Base-by-base conservation (phyloP, 495 filamentous ascomycete genomes). In the Lophium mytilinum region DNA sequence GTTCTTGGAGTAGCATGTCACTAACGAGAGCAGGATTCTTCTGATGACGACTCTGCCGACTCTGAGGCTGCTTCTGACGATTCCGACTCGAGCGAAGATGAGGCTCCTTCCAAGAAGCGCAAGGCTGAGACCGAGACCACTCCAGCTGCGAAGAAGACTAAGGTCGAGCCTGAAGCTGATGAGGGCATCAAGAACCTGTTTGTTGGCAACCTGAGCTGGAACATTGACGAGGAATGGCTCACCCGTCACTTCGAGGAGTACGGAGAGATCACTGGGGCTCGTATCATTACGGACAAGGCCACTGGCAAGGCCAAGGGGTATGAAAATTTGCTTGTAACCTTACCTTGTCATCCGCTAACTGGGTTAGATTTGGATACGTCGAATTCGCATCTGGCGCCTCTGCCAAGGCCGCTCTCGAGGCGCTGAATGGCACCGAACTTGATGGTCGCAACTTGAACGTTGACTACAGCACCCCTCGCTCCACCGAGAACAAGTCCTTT, bases 151-250 rank as follows among this genome's bases (percentile, higher is more conserved):
- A 98, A 98, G 84, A 96, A 95, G 82, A 73, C 75, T 69, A 96
- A 96, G 85, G 81, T 80, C 17, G 83, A 83, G 36, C 77, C 73
- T 12, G 56, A 63, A 45, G 64, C 83, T 68, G 78, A 37, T 15
- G 55, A 76, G 58, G 78, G 80, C 18, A 79, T 78, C 65, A 80
- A 78, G 68, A 90, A 86, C 69, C 83, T 97, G 47, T 96, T 95
- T 74, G 82, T 94, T 62, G 94, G 93, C 61, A 92, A 90, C 76
- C 80, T 98, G 54, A 92, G 89, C 66, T 98, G 90, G 90, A 91
- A 86, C 66, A 77, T 98, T 50, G 90, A 95, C 66, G 93, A 97
- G 71, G 87, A 93, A 58, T 89, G 85, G 82, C 83, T 98, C 52
- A 79, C 80, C 58, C 80, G 85, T 61, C 87, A 95, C 73, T 97